A percentile compares a stretch with the other conserved stretches of the same genome.
phyloP scores from a whole-genome alignment of 1,284 basidiomycete genomes.

The Golubevia pallescens region DNA sequence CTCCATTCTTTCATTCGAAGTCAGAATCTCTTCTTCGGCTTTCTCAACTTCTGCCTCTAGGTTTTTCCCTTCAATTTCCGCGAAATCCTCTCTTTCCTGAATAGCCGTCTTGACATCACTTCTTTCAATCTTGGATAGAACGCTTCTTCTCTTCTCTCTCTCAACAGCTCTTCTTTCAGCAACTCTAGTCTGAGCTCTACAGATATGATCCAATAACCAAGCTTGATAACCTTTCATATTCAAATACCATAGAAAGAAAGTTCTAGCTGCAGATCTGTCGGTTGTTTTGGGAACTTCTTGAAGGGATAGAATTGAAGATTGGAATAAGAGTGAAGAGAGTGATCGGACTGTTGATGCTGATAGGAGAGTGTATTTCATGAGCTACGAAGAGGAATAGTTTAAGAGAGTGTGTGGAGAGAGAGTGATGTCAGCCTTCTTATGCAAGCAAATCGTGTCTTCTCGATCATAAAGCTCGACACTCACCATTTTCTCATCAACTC shows the following conservation, averaged over 20 bases:
- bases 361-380: background rate
- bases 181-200: conserved; percentile 37
- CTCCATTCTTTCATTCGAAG: too few relatives aligned
- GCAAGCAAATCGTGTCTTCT: background rate
- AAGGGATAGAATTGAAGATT: conserved; percentile 44
- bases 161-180: conserved; percentile 45
- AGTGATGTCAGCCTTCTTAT: background rate
- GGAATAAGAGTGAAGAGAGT: conserved; percentile 18
- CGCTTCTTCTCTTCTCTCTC: conserved; percentile 24
- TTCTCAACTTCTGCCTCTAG: background rate
- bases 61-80: background rate
- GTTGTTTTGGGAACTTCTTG: conserved; percentile 61
- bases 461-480: background rate
- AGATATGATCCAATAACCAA: conserved; percentile 58
- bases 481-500: conserved; percentile 1
- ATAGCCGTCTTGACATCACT: conserved; percentile 48
- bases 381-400: background rate
- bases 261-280: conserved; percentile 52
- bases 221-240: conserved; percentile 45
- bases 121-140: conserved; percentile 50
- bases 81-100: conserved; percentile 4
- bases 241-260: conserved; percentile 61
- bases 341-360: background rate
- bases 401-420: background rate
- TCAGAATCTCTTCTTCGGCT: too few relatives aligned